Base-by-base conservation (phyloP, 345 rosid species). In the Salix udensis region DNA sequence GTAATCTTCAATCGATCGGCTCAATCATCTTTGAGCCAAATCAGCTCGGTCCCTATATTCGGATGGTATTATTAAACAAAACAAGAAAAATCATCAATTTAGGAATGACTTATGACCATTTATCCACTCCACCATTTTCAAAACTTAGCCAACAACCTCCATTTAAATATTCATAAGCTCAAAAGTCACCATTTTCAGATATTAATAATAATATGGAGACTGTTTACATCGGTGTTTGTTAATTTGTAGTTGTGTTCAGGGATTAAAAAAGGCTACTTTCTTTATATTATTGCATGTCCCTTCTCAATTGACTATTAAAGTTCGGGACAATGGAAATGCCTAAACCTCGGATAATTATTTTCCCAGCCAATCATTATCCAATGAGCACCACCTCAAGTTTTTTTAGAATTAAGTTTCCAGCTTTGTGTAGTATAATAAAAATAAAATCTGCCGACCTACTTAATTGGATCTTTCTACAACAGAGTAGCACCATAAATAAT, bases 321-420 rank as follows among this genome's bases (percentile, higher is more conserved):
- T 62, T 69, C 64, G 34, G 42, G 39, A 53, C 71, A 66, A 75
- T 76, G 60, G 58, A 79, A 74, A 67, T 65, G 76, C 64, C 23
- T 71, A 68, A 81, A 71, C 83, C 75, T 82, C 24, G 73, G 74
- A 81, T 70, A 70, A 67, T 19, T 55, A 31, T 52, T 55, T 61
- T 50, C 23, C 39, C 36, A 6, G 44, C 65, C 70, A 84, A 79
- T 79, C 83, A 84, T 79, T 84, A 71, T 74, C 70, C 15, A 73
- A 73, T 68, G 84, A 78, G 36, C 73, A 46, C 61, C 7, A 28
- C 31, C 58, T 44, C 37, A 69, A 24, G 58, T 26, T 42, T 42
- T 69, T 2, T 14, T 52, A 52, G 7, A 37, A 4, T 15, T 0
- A 13, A 52, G 65, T 62, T 21, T 44, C 64, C 64, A n/a, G 64